These are phyloP conservation scores for Leccinum fuscescens DNA, from an alignment of 1,284 basidiomycete species.

Conservation along the genomic window DNA sequence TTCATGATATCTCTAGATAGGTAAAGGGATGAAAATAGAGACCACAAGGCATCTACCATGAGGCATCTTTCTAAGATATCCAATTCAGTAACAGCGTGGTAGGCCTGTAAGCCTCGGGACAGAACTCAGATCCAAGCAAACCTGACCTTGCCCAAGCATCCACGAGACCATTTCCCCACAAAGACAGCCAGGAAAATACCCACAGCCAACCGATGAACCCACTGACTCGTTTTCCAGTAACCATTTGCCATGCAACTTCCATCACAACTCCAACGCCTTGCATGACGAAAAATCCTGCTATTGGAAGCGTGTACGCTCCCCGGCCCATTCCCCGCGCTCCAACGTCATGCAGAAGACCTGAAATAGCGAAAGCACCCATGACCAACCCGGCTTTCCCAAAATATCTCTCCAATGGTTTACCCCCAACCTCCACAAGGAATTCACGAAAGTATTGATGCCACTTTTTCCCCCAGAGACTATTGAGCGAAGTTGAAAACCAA, in stretches of 20 bases:
- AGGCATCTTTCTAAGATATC: background rate
- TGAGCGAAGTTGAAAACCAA: slow-evolving; percentile 40
- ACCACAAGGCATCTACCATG: background rate
- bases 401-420: slow-evolving; percentile 29
- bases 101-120: background rate
- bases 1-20: background rate
- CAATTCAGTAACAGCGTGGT: background rate
- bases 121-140: background rate
- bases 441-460: slow-evolving; percentile 48
- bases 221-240: slow-evolving; percentile 42
- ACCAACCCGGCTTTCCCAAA: slow-evolving; percentile 47
- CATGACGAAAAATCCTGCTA: slow-evolving; percentile 56
- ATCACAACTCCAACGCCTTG: slow-evolving; percentile 51
- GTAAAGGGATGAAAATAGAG: background rate
- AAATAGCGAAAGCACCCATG: slow-evolving; percentile 56
- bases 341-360: slow-evolving; percentile 54
- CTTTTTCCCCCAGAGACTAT: slow-evolving; percentile 42
- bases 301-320: slow-evolving; percentile 44
- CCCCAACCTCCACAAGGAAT: slow-evolving; percentile 37
- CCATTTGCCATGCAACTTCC: slow-evolving; percentile 45
- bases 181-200: slow-evolving; percentile 44
- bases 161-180: slow-evolving; percentile 46
- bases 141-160: slow-evolving; percentile 46
- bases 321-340: slow-evolving; percentile 59
- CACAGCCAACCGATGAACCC: slow-evolving; percentile 51